Conservation (phyloP, 257 asterid genomes). For the Verbena officinalis region DNA sequence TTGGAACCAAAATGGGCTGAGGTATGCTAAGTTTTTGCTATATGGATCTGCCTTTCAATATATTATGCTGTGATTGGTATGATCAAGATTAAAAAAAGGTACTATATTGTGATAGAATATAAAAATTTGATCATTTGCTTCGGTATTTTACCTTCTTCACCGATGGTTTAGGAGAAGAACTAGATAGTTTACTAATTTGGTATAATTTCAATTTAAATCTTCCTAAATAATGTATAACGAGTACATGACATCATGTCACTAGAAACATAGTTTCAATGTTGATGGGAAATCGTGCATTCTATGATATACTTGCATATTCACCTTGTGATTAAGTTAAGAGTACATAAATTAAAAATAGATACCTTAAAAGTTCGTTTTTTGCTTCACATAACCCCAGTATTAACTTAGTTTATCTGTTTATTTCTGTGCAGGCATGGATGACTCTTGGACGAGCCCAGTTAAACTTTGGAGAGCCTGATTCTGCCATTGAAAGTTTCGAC, state of each 20-base stretch:
- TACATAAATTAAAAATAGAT: too few relatives aligned
- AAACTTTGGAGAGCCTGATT: conserved; percentile 91
- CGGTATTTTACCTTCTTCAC: neutral
- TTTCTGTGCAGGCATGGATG: conserved; percentile 76
- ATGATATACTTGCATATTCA: neutral
- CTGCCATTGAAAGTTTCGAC: conserved; percentile 83
- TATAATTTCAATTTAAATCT: neutral
- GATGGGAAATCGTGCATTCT: neutral
- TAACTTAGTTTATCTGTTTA: neutral
- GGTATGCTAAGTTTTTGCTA: conserved; percentile 51
- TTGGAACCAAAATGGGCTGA: conserved; percentile 91
- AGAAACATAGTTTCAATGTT: neutral
- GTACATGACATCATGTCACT: neutral
- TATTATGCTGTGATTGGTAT: conserved; percentile 29
- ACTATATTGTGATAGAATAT: conserved; percentile 1
- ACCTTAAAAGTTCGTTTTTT: neutral
- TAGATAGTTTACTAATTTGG: neutral
- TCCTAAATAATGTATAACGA: neutral
- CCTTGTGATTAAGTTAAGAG: neutral
- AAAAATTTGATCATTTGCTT: neutral
- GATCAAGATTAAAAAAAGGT: conserved; percentile 20
- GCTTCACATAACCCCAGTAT: neutral
- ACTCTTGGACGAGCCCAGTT: conserved; percentile 92
- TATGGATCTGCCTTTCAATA: conserved; percentile 32
- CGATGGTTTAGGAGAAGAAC: conserved; percentile 16